phyloP scores from a whole-genome alignment of 23 red algal genomes.

The Gracilaria domingensis region DNA sequence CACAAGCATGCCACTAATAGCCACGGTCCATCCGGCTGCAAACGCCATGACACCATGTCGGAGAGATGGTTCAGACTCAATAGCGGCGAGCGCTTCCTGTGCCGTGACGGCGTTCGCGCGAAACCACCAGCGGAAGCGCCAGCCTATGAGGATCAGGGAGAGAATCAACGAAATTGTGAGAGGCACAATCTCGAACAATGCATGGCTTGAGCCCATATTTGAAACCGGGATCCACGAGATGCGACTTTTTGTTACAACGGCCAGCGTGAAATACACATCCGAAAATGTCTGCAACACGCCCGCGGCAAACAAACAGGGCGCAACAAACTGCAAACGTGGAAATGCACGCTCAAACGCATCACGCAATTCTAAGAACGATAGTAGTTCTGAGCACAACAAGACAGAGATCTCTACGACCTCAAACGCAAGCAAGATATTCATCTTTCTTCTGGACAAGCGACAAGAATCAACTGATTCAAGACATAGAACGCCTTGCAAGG shows the following conservation, averaged over 20 bases:
- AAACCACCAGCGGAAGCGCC: constrained; percentile 49
- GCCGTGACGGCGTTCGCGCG: not conserved
- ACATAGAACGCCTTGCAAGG: constrained; percentile 28
- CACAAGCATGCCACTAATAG: not conserved
- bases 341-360: not conserved
- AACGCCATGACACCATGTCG: constrained; percentile 30
- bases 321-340: constrained; percentile 11
- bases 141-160: constrained; percentile 17
- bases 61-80: constrained; percentile 24
- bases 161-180: not conserved
- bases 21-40: constrained; percentile 36
- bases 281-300: constrained; percentile 28
- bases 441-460: constrained; percentile 33
- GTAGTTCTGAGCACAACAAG: not conserved
- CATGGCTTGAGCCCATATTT: not conserved
- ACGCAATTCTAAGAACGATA: constrained; percentile 45
- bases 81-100: not conserved
- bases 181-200: constrained; percentile 14
- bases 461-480: constrained; percentile 45
- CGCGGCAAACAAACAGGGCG: constrained; percentile 42
- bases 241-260: constrained; percentile 41
- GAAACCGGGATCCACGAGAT: constrained; percentile 45
- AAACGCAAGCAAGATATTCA: constrained; percentile 39
- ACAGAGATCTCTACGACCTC: constrained; percentile 24
- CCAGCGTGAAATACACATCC: constrained; percentile 36